These are phyloP conservation scores for Aspergillus sp. DNA, from an alignment of 2,329 filamentous ascomycete genomes.

Conservation along the genomic window DNA sequence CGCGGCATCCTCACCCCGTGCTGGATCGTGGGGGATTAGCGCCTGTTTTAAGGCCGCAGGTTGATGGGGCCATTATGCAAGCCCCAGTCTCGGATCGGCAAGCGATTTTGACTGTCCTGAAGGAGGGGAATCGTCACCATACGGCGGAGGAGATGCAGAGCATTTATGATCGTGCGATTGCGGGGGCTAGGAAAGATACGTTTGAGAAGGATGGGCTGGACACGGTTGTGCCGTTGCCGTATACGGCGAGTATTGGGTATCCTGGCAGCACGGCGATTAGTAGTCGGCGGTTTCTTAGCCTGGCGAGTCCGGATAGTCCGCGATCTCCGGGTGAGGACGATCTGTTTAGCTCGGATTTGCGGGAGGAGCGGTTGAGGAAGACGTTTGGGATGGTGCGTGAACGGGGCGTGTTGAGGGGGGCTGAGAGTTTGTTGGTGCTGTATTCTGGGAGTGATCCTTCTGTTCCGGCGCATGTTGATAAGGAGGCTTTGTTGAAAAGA, in stretches of 20 bases:
- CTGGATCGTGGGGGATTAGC: conserved; percentile 25
- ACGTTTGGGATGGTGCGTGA: conserved; percentile 61
- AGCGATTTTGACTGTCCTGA: conserved; percentile 45
- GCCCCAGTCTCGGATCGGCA: conserved; percentile 78
- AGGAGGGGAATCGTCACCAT: conserved; percentile 18
- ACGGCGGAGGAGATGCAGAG: conserved; percentile 31
- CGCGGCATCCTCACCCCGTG: conserved; percentile 24
- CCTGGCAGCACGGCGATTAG: conserved; percentile 47
- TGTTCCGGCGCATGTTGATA: conserved; percentile 46
- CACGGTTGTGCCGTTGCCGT: conserved; percentile 33
- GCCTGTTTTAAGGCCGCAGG: conserved; percentile 45
- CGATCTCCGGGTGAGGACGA: conserved; percentile 71
- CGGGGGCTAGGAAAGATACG: conserved; percentile 23
- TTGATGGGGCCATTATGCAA: conserved; percentile 78
- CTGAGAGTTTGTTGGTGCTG: conserved; percentile 41
- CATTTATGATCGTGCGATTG: conserved; percentile 28
- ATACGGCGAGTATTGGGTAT: conserved; percentile 33
- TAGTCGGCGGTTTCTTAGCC: conserved; percentile 58
- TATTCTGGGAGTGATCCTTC: conserved; percentile 50
- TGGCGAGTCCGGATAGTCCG: conserved; percentile 54
- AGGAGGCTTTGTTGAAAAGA: conserved; percentile 41
- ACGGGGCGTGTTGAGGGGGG: conserved; percentile 37
- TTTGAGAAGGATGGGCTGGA: not conserved
- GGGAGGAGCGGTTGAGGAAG: conserved; percentile 53
- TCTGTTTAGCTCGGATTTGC: conserved; percentile 77